Evolutionary conservation across 225 moss, liverwort and hornwort species (phyloP).

Genomic region (Asterella californica): DNA sequence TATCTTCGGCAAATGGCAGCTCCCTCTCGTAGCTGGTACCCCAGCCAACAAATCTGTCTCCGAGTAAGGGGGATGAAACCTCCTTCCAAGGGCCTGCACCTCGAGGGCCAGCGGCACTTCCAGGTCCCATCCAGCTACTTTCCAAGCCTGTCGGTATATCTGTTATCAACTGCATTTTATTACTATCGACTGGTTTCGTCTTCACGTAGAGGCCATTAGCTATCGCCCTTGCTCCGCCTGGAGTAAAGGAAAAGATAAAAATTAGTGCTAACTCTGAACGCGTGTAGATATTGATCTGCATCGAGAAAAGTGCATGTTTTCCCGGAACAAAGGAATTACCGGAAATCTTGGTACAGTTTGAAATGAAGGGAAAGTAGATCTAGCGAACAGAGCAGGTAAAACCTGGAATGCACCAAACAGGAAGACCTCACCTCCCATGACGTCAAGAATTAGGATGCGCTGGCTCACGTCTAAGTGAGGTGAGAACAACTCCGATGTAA

Average conservation of each 20-base stretch:
- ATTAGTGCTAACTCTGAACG: neutral
- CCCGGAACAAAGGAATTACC: neutral
- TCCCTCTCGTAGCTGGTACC: conserved; percentile 78
- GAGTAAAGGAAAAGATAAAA: neutral
- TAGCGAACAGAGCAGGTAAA: neutral
- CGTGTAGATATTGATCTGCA: neutral
- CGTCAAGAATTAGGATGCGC: conserved; percentile 82
- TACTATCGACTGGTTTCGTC: conserved; percentile 19
- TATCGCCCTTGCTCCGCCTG: conserved; percentile 81
- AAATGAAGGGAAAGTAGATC: neutral
- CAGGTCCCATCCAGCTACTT: conserved; percentile 50
- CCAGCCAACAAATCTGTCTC: conserved; percentile 66
- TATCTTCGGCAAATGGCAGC: conserved; percentile 55
- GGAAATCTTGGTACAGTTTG: neutral
- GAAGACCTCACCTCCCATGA: conserved; percentile 62
- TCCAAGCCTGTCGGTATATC: conserved; percentile 41
- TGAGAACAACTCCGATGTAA: conserved; percentile 73
- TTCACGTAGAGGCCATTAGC: conserved; percentile 35
- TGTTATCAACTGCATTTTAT: conserved; percentile 35
- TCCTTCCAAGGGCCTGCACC: conserved; percentile 89
- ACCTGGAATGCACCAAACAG: neutral
- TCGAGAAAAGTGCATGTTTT: neutral
- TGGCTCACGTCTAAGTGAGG: conserved; percentile 89
- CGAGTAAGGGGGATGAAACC: conserved; percentile 54
- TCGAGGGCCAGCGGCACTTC: conserved; percentile 31